phyloP scores from a whole-genome alignment of 768 basidiomycete species.

The Naganishia vishniacii region DNA sequence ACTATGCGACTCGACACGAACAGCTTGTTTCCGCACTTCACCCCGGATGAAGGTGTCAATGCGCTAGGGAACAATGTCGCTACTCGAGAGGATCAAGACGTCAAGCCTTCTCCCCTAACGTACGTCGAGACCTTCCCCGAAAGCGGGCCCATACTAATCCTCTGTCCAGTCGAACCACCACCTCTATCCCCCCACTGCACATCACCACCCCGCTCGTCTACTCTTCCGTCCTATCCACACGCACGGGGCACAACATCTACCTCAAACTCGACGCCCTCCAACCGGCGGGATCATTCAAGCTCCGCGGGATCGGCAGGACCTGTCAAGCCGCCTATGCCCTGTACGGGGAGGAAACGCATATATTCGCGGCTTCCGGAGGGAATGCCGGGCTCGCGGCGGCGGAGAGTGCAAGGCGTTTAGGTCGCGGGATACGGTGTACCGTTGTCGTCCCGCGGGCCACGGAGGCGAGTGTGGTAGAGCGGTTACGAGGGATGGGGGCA shows the following conservation, averaged over 20 bases:
- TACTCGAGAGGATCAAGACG: too few relatives aligned
- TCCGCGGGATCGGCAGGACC: slow-evolving; percentile 26
- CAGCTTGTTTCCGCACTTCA: slow-evolving; percentile 2
- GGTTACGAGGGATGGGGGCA: slow-evolving; percentile 31
- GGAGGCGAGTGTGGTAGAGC: slow-evolving; percentile 32
- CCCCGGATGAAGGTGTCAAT: not conserved
- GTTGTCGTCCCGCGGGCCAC: slow-evolving; percentile 35
- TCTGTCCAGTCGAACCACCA: not conserved
- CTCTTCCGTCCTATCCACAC: slow-evolving; percentile 5
- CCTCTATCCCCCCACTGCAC: not conserved
- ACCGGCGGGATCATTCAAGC: slow-evolving; percentile 41
- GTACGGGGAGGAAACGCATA: slow-evolving; percentile 25
- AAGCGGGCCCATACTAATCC: not conserved
- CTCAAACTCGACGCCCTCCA: slow-evolving; percentile 42
- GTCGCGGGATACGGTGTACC: slow-evolving; percentile 31
- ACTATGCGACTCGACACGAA: slow-evolving; percentile 8
- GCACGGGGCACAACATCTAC: slow-evolving; percentile 29
- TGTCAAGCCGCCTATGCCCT: not conserved
- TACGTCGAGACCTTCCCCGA: too few relatives aligned
- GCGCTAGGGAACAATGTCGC: too few relatives aligned
- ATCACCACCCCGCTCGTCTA: slow-evolving; percentile 17
- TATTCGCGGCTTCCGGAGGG: slow-evolving; percentile 38
- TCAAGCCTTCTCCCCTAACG: too few relatives aligned
- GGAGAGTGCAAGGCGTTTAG: slow-evolving; percentile 1
- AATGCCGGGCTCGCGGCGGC: slow-evolving; percentile 36